Conservation (phyloP, 768 basidiomycete genomes). For the Trametes cubensis region DNA sequence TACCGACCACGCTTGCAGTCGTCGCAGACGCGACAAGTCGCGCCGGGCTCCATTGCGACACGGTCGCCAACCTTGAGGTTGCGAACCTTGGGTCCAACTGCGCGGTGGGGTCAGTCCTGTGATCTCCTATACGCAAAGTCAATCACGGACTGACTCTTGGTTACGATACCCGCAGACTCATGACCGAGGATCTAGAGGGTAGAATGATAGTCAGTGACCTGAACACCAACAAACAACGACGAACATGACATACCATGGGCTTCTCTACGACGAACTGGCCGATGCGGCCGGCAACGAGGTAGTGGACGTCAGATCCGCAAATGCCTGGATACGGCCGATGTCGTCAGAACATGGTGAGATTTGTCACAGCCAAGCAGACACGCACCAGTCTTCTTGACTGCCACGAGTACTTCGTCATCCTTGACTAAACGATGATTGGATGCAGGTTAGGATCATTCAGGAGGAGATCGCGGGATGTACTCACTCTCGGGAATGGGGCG, state of each 20-base stretch:
- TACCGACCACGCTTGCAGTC: slow-evolving; percentile 84
- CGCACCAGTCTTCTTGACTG: slow-evolving; percentile 90
- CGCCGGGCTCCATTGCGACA: slow-evolving; percentile 91
- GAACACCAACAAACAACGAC: no score
- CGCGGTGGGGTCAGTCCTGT: not conserved
- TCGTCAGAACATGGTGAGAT: not conserved
- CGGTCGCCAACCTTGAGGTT: slow-evolving; percentile 80
- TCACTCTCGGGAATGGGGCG: slow-evolving; percentile 74
- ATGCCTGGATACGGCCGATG: slow-evolving; percentile 56
- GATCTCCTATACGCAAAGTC: not conserved
- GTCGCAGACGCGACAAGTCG: slow-evolving; percentile 82
- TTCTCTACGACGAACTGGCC: slow-evolving; percentile 77
- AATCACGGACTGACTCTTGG: slow-evolving; percentile 49
- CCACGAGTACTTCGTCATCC: slow-evolving; percentile 79
- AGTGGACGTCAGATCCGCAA: slow-evolving; percentile 91
- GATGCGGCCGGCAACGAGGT: slow-evolving; percentile 75
- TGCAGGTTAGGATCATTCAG: slow-evolving; percentile 5
- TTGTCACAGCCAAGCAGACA: slow-evolving; percentile 1
- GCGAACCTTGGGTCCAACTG: slow-evolving; percentile 78
- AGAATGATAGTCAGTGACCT: slow-evolving; percentile 7
- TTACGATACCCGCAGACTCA: slow-evolving; percentile 83
- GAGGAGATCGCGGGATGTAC: not conserved
- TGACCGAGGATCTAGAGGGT: slow-evolving; percentile 83
- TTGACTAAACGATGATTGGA: slow-evolving; percentile 47
- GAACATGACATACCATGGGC: slow-evolving; percentile 64